Base-by-base conservation (phyloP, 2,329 filamentous ascomycete genomes). In the Plectosphaerella sp. region DNA sequence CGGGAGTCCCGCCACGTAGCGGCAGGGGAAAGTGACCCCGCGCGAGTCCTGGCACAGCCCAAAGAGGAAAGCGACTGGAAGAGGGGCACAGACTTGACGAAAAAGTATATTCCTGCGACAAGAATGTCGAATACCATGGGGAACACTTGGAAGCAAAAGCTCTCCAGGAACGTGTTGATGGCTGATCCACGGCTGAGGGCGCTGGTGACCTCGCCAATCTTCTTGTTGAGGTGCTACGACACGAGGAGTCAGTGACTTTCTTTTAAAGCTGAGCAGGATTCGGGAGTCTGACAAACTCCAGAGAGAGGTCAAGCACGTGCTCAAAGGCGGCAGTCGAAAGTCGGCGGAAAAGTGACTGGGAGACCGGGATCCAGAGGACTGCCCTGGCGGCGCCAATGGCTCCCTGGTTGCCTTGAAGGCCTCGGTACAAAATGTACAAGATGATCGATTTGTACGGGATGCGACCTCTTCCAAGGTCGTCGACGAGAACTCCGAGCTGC, bases 141-240 rank as follows among this genome's bases (percentile, higher is more conserved):
- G 54, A 78, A 71, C 0, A 79, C 69, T 52, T 76, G 70, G 55
- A 79, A 78, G 4, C 72, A 65, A 47, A 78, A 72, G 37, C 67
- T 68, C 58, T 79, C 76, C 3, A 79, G 61, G 39, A 79, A 78
- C 0, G 70, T 76, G 57, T 77, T 78, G 33, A 79, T 68, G 1
- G 75, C 69, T 6, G 67, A 69, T 4, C 77, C 76, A 47, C 75
- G 72, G 51, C 66, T 75, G 0, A 79, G 62, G 28, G 76, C 77
- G 46, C 72, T 78, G 4, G 75, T 73, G 9, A 79, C 74, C 59
- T 79, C 76, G 3, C 75, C 76, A n/a, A 75, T 71, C 42, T 73
- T 69, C 55, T 79, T 79, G 59, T 72, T 74, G 1, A 78, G 62
- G 50, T 79, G 77, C 22, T 22, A 22, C 22, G 5, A 22, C 22